Conservation (phyloP, 805 yeast genomes). For the Pichia thaimueangensis region DNA sequence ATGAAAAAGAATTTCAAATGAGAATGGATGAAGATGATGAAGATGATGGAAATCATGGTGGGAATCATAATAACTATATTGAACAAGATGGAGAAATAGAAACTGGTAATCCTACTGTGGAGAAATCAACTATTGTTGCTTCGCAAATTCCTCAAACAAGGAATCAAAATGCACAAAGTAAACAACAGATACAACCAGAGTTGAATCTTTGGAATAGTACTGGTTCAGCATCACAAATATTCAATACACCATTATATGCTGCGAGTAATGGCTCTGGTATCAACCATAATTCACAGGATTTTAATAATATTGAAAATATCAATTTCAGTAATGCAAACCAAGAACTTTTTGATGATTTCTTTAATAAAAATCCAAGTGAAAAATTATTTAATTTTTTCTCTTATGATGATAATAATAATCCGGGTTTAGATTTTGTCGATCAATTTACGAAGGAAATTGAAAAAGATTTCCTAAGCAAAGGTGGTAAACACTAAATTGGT, state of each 20-base stretch:
- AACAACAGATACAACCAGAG: no score
- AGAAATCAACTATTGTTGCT: no score
- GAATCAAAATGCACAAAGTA: no score
- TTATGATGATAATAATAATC: conserved; percentile 35
- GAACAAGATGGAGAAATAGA: background rate
- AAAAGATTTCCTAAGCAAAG: conserved; percentile 44
- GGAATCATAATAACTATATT: background rate
- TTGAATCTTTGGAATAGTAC: no score
- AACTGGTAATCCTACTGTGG: no score
- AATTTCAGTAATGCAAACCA: conserved; percentile 20
- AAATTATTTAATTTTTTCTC: conserved; percentile 45
- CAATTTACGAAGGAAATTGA: conserved; percentile 81
- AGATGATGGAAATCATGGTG: background rate
- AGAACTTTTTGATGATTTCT: conserved; percentile 29
- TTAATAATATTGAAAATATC: conserved; percentile 5
- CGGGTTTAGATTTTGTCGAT: conserved; percentile 57
- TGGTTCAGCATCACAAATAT: no score
- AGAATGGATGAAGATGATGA: conserved; percentile 2
- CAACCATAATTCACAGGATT: background rate
- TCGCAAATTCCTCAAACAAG: no score
- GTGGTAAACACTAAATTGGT: conserved; percentile 16
- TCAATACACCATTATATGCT: background rate
- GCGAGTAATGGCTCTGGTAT: background rate
- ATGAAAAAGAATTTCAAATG: conserved; percentile 8
- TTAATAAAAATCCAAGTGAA: conserved; percentile 30